These are phyloP conservation scores for Vaccinium darrowii DNA, from an alignment of 148 eudicot species.

Conservation along the genomic window DNA sequence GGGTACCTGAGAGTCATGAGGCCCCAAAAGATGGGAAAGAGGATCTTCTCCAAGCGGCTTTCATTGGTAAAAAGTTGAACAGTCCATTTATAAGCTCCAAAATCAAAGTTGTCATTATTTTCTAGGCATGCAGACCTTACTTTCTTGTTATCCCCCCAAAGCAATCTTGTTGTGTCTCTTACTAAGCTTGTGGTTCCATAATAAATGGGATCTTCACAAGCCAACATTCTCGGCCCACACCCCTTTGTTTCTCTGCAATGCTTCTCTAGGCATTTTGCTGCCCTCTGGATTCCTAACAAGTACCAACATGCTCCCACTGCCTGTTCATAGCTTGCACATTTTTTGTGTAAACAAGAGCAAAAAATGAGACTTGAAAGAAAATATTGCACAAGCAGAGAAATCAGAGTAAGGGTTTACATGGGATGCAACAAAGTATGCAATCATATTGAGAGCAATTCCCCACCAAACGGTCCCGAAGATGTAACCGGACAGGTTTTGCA, in stretches of 20 bases:
- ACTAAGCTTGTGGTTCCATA: slow-evolving; percentile 48
- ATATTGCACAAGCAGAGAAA: too few relatives aligned
- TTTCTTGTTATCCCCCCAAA: slow-evolving; percentile 52
- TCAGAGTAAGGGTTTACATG: background rate
- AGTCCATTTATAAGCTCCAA: slow-evolving; percentile 89
- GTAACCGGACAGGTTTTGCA: slow-evolving; percentile 83
- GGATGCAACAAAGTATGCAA: slow-evolving; percentile 82
- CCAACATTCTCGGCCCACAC: slow-evolving; percentile 44
- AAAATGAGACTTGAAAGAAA: too few relatives aligned
- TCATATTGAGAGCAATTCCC: slow-evolving; percentile 94
- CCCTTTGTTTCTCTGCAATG: slow-evolving; percentile 53
- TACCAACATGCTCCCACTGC: slow-evolving; percentile 99
- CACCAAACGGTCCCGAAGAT: slow-evolving; percentile 97
- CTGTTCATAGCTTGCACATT: slow-evolving; percentile 31
- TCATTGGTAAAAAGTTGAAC: slow-evolving; percentile 71
- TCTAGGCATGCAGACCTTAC: slow-evolving; percentile 59
- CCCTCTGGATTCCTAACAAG: slow-evolving; percentile 82
- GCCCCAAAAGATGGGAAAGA: slow-evolving; percentile 94
- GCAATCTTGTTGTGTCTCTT: slow-evolving; percentile 39
- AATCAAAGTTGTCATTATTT: slow-evolving; percentile 46
- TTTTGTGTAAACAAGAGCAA: background rate
- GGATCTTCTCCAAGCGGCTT: slow-evolving; percentile 76
- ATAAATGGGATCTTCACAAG: slow-evolving; percentile 68
- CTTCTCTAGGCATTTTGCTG: slow-evolving; percentile 62
- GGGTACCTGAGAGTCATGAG: slow-evolving; percentile 81